These are phyloP conservation scores for Oldenlandia corymbosa DNA, from an alignment of 257 asterid species.

Conservation along the genomic window DNA sequence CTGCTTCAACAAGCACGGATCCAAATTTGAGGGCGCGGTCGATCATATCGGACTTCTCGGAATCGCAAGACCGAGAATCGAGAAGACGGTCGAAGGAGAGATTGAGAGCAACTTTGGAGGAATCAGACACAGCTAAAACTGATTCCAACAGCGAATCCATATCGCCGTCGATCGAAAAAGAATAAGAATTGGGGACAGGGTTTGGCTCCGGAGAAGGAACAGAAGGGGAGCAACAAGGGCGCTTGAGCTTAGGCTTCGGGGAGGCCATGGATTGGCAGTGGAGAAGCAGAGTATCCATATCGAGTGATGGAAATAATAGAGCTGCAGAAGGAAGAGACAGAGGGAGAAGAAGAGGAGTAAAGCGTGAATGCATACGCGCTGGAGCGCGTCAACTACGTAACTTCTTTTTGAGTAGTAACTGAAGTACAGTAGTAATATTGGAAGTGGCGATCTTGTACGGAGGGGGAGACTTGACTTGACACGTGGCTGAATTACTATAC, in stretches of 20 bases:
- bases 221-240: constrained; percentile 40
- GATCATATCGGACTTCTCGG: constrained; percentile 47
- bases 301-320: constrained; percentile 13
- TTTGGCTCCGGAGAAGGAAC: constrained; percentile 8
- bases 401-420: neutral
- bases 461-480: constrained; percentile 24
- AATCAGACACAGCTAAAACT: constrained; percentile 42
- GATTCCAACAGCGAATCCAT: constrained; percentile 60
- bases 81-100: constrained; percentile 56
- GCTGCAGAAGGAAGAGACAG: neutral
- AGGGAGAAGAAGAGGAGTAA: neutral
- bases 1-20: constrained; percentile 64
- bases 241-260: constrained; percentile 51
- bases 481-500: no score
- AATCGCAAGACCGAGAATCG: constrained; percentile 40
- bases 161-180: constrained; percentile 16
- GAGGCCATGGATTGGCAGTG: constrained; percentile 32
- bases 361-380: no score
- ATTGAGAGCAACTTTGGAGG: constrained; percentile 43
- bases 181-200: constrained; percentile 13
- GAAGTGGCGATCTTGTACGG: constrained; percentile 12
- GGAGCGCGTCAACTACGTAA: neutral
- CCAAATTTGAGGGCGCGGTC: constrained; percentile 65
- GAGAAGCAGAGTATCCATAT: constrained; percentile 55
- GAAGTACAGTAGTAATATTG: no score